Evolutionary conservation across 345 rosid genomes (phyloP), one percentile per base, ranked within the genome.

Genomic region (Conringia planisiliqua): DNA sequence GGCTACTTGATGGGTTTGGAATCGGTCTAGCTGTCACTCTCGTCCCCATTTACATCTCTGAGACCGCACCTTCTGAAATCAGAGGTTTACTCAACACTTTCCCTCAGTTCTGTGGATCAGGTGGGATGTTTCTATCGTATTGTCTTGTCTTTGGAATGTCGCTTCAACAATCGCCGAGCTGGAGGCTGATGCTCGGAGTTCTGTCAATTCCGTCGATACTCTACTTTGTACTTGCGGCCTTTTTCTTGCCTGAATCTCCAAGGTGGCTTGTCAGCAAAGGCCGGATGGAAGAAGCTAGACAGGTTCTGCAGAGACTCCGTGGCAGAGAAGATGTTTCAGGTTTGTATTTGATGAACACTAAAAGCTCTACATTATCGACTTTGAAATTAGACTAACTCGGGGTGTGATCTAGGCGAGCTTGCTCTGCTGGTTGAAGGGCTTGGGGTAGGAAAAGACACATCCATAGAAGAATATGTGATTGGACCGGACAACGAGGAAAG

Each of bases 251-350:
- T 9, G 98, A 92, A 78, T 90, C 98, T 24, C 98, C 98, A 43
- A 82, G 98, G 82, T 92, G 98, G 96, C 94, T 92, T 68, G 96
- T 88, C 39, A 90, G 96, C 50, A 92, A 90, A 80, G 94, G 98
- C 10, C 84, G 68, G 70, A 92, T 92, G 92, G 47, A 62, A 10
- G 89, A 92, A 85, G 98, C 98, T 17, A 88, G 81, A 66, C 74
- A 38, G 62, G 94, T 87, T 75, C 82, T 92, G 35, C 94, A 92
- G 82, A 83, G 78, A 63, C 81, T 92, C 51, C 92, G 98, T 26
- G 92, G 91, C 57, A 69, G 86, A 72, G 92, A 90, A 78, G 98
- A 92, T 79, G 96, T 88, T 80, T 86, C 94, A 83, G 96, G 97
- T 89, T 70, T 70, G 79, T 62, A 59, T 69, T 24, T 62, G 32